Base-by-base conservation (phyloP, 805 yeast genomes). In the Pichia nakasei region DNA sequence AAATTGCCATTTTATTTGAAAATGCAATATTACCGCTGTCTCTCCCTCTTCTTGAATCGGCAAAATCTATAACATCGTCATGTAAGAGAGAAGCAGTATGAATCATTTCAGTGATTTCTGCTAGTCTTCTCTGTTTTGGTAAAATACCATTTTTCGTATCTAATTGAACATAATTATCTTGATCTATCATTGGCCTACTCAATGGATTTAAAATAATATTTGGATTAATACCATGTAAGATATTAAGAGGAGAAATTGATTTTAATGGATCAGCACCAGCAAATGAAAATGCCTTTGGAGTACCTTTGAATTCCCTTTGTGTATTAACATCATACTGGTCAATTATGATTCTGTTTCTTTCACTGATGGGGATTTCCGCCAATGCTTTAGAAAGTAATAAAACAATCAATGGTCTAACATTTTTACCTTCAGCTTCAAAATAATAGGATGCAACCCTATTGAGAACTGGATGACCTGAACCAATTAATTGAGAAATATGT, bases 61-160 rank as follows among this genome's bases (percentile, higher is more conserved):
- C 78, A 38, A 80, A 72, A 65, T 93, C 98, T 55, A 93, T 91
- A 48, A 93, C 98, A 62, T 93, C 98, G 65, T 93, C 98, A 62
- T 93, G 98, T 43, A 93, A 72, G 51, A 93, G 67, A 12, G 95
- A 84, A 3, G 98, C 97, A 1, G 97, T 93, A 63, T 93, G 98
- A 52, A 93, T 93, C 95, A 93, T 85, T 65, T 93, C 98, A 9
- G 91, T 96, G 55, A 93, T 91, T 66, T 93, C 98, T 1, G 98
- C 97, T 44, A 93, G 71, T 46, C 98, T 74, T 52, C 97, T 73
- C 66, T 93, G 98, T 53, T 93, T 88, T 38, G 98, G 97, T 46
- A 91, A 68, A 40, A 93, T 86, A 2, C 96, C 96, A 53, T 77
- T 76, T 45, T 76, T 67, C 15, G 70, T 64, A 48, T 75, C 76